Conservation (phyloP, 768 basidiomycete species). For the Kwoniella botswanensis region DNA sequence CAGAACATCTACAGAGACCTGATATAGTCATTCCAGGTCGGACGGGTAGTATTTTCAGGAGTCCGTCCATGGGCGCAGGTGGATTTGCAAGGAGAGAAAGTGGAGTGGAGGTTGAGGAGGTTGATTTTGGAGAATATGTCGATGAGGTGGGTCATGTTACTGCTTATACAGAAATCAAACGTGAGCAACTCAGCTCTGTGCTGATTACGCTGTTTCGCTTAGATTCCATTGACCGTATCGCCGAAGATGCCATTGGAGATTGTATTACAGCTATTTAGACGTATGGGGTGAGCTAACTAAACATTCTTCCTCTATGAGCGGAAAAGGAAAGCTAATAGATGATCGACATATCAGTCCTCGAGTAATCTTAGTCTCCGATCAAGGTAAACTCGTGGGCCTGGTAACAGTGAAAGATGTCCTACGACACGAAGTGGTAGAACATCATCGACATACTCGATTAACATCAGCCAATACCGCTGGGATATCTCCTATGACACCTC, state of each 20-base stretch:
- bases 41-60: constrained; percentile 12
- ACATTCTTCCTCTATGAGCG: constrained; percentile 1
- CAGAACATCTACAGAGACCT: constrained; percentile 28
- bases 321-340: neutral
- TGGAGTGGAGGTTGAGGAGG: constrained; percentile 50
- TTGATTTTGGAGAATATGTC: constrained; percentile 78
- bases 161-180: too few relatives aligned
- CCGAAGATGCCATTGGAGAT: constrained; percentile 92
- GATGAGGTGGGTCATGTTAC: constrained; percentile 72
- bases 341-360: constrained; percentile 69
- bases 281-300: constrained; percentile 79
- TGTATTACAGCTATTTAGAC: constrained; percentile 95
- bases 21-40: constrained; percentile 45
- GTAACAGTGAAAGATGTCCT: constrained; percentile 96
- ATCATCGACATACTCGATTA: constrained; percentile 40
- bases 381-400: constrained; percentile 79
- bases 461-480: constrained; percentile 13
- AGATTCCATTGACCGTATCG: constrained; percentile 91
- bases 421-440: constrained; percentile 69
- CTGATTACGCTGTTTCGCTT: too few relatives aligned
- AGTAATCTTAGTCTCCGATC: constrained; percentile 90
- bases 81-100: constrained; percentile 25
- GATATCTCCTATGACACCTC: neutral
- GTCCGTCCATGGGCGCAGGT: constrained; percentile 18
- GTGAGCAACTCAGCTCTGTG: too few relatives aligned